These are phyloP conservation scores for Penicillium sumatraense DNA, from an alignment of 2,329 filamentous ascomycete genomes.

Conservation along the genomic window DNA sequence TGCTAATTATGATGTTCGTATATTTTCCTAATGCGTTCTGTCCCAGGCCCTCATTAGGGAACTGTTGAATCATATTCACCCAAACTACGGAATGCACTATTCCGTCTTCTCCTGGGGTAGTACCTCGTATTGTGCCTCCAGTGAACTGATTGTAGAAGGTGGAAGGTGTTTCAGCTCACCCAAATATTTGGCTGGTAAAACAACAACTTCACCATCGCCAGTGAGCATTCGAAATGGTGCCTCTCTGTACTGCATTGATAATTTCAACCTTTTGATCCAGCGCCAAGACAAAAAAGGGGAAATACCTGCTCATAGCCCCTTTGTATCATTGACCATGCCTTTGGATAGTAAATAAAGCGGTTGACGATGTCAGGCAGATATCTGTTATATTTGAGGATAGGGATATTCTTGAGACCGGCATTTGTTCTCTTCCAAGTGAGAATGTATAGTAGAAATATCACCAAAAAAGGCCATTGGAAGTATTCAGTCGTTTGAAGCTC, in stretches of 20 bases:
- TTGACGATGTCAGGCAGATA: conserved; percentile 32
- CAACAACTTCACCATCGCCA: conserved; percentile 33
- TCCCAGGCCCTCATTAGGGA: not conserved
- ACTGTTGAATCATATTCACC: not conserved
- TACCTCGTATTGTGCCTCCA: conserved; percentile 35
- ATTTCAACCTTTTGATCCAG: conserved; percentile 1
- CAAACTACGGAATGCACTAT: too few species aligned
- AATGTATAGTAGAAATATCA: conserved; percentile 10
- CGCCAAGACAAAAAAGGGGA: not conserved
- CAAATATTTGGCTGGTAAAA: conserved; percentile 33
- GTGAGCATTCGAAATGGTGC: conserved; percentile 33
- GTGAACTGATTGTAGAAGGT: conserved; percentile 25
- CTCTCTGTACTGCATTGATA: conserved; percentile 31
- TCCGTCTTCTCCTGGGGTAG: too few species aligned
- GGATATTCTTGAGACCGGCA: conserved; percentile 23
- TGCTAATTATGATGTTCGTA: conserved; percentile 32
- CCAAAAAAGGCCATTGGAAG: conserved; percentile 15
- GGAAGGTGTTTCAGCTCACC: conserved; percentile 27
- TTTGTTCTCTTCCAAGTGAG: conserved; percentile 11
- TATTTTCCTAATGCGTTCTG: conserved; percentile 36
- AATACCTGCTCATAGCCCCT: conserved; percentile 31
- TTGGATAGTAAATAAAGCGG: conserved; percentile 29
- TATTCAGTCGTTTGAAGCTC: conserved; percentile 1
- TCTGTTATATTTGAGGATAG: conserved; percentile 24
- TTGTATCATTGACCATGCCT: conserved; percentile 27